Percentiles rank a stretch among this genome's conserved stretches.
phyloP scores from a whole-genome alignment of 768 basidiomycete species.

The Xerocomellus amylosporus region DNA sequence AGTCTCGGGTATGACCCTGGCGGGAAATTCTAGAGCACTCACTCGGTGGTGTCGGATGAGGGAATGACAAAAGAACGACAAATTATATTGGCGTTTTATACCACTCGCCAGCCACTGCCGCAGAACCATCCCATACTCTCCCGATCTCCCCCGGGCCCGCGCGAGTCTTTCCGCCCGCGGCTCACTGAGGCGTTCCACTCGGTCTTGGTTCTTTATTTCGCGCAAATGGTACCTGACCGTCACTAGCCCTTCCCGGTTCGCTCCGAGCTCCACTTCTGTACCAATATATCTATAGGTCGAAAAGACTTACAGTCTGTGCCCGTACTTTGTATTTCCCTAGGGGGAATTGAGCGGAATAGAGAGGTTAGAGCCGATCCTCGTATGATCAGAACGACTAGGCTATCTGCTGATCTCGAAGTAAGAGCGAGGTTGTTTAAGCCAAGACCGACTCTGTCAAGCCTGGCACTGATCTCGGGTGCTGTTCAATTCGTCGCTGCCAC shows the following conservation, averaged over 20 bases:
- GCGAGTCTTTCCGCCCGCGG: constrained; percentile 21
- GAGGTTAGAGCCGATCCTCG: neutral
- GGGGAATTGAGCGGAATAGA: constrained; percentile 1
- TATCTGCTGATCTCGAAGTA: no score
- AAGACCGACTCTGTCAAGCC: no score
- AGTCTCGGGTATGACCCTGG: constrained; percentile 13
- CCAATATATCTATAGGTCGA: neutral
- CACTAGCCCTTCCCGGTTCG: constrained; percentile 11
- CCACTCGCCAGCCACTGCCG: constrained; percentile 19
- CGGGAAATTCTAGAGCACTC: constrained; percentile 11
- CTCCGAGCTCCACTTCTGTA: constrained; percentile 13
- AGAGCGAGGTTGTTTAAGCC: no score
- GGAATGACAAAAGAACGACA: constrained; percentile 1
- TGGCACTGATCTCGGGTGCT: no score
- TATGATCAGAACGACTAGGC: no score
- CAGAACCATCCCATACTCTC: constrained; percentile 32
- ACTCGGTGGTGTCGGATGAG: constrained; percentile 14
- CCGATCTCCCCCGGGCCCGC: constrained; percentile 24
- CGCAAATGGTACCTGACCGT: neutral
- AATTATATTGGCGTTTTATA: constrained; percentile 26
- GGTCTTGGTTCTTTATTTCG: neutral
- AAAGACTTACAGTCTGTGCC: no score
- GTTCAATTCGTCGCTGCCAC: no score
- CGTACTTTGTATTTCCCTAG: neutral
- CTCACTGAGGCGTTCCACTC: neutral